Conservation (phyloP, 176 grass and related monocot species). For the Eragrostis curvula region DNA sequence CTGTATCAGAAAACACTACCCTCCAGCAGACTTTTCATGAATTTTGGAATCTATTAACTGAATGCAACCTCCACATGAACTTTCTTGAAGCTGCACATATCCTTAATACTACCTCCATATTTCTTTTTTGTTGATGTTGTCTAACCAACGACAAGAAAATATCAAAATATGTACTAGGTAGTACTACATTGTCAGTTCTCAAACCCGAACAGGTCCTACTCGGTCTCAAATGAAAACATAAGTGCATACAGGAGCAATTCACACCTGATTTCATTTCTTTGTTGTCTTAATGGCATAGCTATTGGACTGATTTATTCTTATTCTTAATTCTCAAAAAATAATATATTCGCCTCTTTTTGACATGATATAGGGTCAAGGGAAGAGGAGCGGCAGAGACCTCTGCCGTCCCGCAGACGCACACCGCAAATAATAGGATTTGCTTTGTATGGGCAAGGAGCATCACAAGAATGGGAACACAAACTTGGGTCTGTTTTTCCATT, state of each 20-base stretch:
- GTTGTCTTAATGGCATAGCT: neutral
- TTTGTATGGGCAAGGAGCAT: neutral
- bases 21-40: neutral
- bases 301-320: conserved; percentile 12
- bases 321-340: conserved; percentile 14
- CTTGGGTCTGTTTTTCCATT: conserved; percentile 2
- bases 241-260: neutral
- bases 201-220: neutral
- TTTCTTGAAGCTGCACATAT: neutral
- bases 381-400: neutral
- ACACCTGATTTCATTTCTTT: neutral
- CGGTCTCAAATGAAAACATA: neutral
- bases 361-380: conserved; percentile 16
- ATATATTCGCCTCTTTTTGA: neutral
- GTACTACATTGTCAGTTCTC: neutral
- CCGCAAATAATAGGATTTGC: conserved; percentile 29
- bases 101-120: neutral
- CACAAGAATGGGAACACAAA: neutral
- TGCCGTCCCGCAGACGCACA: neutral
- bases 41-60: neutral
- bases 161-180: too few species aligned
- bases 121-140: too few species aligned
- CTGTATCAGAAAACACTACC: neutral
- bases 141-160: too few species aligned
- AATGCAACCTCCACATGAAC: neutral